phyloP scores from a whole-genome alignment of 192 early-diverging fungal genomes.

The Phlyctochytrium planicorne region DNA sequence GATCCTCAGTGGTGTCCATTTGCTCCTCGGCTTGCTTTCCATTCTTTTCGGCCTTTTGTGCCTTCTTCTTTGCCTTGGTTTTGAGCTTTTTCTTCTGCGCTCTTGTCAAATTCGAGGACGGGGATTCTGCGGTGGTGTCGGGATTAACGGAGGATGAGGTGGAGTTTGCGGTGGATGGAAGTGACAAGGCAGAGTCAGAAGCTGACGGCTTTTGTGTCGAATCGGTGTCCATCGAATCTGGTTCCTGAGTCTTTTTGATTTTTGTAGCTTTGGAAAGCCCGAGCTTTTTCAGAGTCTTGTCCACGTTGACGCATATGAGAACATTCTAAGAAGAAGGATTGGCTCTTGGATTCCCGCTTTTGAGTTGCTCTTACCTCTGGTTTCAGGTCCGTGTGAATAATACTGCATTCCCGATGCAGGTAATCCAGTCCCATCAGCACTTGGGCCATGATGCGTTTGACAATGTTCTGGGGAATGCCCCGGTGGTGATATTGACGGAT shows the following conservation, averaged over 20 bases:
- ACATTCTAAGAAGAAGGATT: conserved; percentile 65
- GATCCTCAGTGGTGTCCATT: neutral
- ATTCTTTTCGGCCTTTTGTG: neutral
- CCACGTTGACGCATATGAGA: conserved; percentile 89
- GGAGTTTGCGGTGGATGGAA: conserved; percentile 8
- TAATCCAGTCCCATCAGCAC: conserved; percentile 90
- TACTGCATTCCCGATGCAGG: conserved; percentile 88
- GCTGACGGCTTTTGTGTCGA: neutral
- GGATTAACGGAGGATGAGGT: conserved; percentile 11
- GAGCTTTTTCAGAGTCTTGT: conserved; percentile 65
- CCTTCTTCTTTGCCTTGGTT: conserved; percentile 44
- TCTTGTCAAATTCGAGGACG: conserved; percentile 33
- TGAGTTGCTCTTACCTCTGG: conserved; percentile 61
- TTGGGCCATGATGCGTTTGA: conserved; percentile 89
- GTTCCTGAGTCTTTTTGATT: conserved; percentile 15
- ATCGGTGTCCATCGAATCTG: neutral
- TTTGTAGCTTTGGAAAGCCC: conserved; percentile 41
- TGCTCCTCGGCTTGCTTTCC: conserved; percentile 9
- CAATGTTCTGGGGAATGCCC: conserved; percentile 82
- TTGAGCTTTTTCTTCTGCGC: conserved; percentile 60
- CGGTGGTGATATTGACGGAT: conserved; percentile 79
- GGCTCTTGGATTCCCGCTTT: neutral
- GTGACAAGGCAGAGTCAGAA: neutral
- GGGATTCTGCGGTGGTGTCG: conserved; percentile 4
- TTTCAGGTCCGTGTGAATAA: conserved; percentile 98